A percentile compares a stretch with the other conserved stretches of the same genome.
Conservation (phyloP, 1,284 basidiomycete species). For the Ustanciosporium gigantosporum region DNA sequence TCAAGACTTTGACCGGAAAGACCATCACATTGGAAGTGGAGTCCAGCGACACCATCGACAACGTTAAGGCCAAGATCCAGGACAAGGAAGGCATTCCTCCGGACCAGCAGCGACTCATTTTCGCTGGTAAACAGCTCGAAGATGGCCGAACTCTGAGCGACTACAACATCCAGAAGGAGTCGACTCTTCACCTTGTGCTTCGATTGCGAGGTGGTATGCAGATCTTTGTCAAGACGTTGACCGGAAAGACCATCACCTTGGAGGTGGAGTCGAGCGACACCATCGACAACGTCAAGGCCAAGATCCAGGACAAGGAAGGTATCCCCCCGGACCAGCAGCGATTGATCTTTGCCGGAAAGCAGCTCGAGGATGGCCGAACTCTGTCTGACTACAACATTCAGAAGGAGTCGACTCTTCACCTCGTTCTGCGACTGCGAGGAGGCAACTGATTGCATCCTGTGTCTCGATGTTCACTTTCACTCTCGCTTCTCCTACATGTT, state of each 20-base stretch:
- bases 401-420: slow-evolving; percentile 58
- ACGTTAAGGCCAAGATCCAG: slow-evolving; percentile 65
- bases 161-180: slow-evolving; percentile 95
- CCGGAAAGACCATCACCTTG: slow-evolving; percentile 96
- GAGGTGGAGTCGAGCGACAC: slow-evolving; percentile 87
- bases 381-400: slow-evolving; percentile 63
- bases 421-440: slow-evolving; percentile 56
- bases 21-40: slow-evolving; percentile 63
- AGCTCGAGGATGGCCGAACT: slow-evolving; percentile 64
- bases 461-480: neutral
- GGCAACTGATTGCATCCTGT: slow-evolving; percentile 40
- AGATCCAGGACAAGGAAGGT: slow-evolving; percentile 60
- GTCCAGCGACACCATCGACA: slow-evolving; percentile 68
- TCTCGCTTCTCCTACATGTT: slow-evolving; percentile 1
- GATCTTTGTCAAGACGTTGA: slow-evolving; percentile 70
- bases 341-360: slow-evolving; percentile 64
- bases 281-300: slow-evolving; percentile 75
- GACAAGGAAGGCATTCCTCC: slow-evolving; percentile 60
- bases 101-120: slow-evolving; percentile 59
- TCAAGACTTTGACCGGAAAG: slow-evolving; percentile 53
- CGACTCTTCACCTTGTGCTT: slow-evolving; percentile 93
- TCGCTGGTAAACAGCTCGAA: slow-evolving; percentile 59
- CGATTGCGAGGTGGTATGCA: slow-evolving; percentile 73
- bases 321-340: slow-evolving; percentile 64
- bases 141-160: slow-evolving; percentile 57